These are phyloP conservation scores for Solanum chaucha DNA, from an alignment of 257 asterid species.

Conservation along the genomic window DNA sequence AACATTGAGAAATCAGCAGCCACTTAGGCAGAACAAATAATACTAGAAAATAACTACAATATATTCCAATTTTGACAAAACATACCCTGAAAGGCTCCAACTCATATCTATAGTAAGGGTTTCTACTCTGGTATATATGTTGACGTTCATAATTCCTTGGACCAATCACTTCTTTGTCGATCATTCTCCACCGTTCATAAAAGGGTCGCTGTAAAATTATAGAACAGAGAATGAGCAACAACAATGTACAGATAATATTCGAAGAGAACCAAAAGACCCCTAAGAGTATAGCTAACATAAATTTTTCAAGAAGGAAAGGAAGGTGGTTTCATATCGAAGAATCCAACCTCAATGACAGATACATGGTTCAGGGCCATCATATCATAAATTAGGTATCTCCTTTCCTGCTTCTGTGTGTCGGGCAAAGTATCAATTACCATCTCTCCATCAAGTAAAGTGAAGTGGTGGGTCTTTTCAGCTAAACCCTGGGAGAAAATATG, in stretches of 20 bases:
- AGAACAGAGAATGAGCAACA: neutral
- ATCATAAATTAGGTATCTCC: slow-evolving; percentile 95
- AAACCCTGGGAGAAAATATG: slow-evolving; percentile 39
- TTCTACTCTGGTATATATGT: slow-evolving; percentile 47
- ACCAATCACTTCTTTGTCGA: slow-evolving; percentile 86
- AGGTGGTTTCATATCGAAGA: neutral
- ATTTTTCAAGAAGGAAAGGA: neutral
- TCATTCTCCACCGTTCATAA: slow-evolving; percentile 92
- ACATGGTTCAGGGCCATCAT: slow-evolving; percentile 41
- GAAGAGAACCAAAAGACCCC: neutral
- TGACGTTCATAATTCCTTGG: slow-evolving; percentile 75
- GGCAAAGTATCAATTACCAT: slow-evolving; percentile 91
- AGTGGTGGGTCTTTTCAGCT: slow-evolving; percentile 73
- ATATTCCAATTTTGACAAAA: neutral
- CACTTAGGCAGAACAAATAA: slow-evolving; percentile 4
- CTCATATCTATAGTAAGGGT: slow-evolving; percentile 75
- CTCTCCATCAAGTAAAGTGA: slow-evolving; percentile 95
- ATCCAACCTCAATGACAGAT: slow-evolving; percentile 67
- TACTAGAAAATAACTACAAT: neutral
- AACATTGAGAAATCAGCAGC: slow-evolving; percentile 19
- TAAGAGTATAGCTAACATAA: neutral
- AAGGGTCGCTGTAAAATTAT: slow-evolving; percentile 59
- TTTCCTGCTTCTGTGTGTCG: slow-evolving; percentile 67
- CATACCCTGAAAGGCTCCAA: slow-evolving; percentile 92
- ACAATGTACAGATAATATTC: neutral